Base-by-base conservation (phyloP, 768 basidiomycete genomes). In the Tricholomella constricta region DNA sequence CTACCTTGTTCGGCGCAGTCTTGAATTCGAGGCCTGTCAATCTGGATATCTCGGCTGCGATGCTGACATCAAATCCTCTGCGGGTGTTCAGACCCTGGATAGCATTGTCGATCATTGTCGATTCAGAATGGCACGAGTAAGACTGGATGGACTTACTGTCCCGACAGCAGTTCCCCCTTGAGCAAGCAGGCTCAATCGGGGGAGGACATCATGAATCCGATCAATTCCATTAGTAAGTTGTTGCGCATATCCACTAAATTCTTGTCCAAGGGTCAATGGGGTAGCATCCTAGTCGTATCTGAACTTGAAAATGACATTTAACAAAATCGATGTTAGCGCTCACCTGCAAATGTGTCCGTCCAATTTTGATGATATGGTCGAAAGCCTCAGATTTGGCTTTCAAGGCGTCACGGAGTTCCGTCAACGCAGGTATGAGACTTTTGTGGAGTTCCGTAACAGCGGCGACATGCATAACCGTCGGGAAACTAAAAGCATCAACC, bases 121-220 rank as follows among this genome's bases (percentile, higher is more conserved):
- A 54, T 34, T 59, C 37, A 37, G 7, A 43, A 29, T n/a, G 25
- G 34, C 9, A 54, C 9, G 41, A 48, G 20, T 8, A 1, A 36
- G 25, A 47, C 45, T 45, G 55, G 11, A 15, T 23, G 22, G 8
- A 72, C 89, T 70, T 61, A 94, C 94, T 52, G 97, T 99, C 58
- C 97, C 97, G 48, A 99, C 97, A 42, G 97, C 97, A 34, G 97
- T 99, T 43, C 97, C 97, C 62, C 97, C 97, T 71, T 99, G 97
- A 35, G 97, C 97, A 52, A 99, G 83, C 63, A 86, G 74, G 68
- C 88, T 90, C 60, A 98, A 68, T 42, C 96, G 86, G 40, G 95
- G 94, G 48, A 99, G 72, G 29, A 87, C 86, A 51, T 74, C 85
- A 67, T 89, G 83, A 46, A 93, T 79, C 42, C 97, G 85, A 46